A percentile compares a stretch with the other conserved stretches of the same genome.
These are phyloP conservation scores for Paralagenidium karlingii DNA, from an alignment of 352 stramenopile genomes.

Conservation along the genomic window DNA sequence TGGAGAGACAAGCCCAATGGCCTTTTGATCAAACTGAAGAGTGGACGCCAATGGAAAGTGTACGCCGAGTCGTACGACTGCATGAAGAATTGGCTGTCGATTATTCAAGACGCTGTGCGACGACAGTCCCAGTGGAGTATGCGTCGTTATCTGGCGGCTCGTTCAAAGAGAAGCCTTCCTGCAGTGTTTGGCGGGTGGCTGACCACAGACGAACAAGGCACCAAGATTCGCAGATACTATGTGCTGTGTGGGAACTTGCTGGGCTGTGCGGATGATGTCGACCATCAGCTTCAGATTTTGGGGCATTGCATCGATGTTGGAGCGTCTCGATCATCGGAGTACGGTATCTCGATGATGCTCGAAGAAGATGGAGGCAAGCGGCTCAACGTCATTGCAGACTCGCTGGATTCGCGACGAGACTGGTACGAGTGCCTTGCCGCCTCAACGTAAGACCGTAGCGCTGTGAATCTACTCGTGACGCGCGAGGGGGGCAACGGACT, in stretches of 20 bases:
- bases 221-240: slow-evolving; percentile 54
- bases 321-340: slow-evolving; percentile 44
- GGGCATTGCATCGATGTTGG: slow-evolving; percentile 47
- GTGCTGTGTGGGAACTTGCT: slow-evolving; percentile 57
- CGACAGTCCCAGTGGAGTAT: slow-evolving; percentile 40
- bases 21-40: slow-evolving; percentile 47
- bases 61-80: slow-evolving; percentile 67
- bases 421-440: slow-evolving; percentile 61
- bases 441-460: background rate
- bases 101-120: slow-evolving; percentile 37
- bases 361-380: slow-evolving; percentile 28
- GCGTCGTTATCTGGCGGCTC: slow-evolving; percentile 52
- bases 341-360: slow-evolving; percentile 59
- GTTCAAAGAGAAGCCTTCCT: slow-evolving; percentile 47
- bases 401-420: slow-evolving; percentile 41
- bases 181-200: slow-evolving; percentile 73
- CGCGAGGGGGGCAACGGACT: too few relatives aligned
- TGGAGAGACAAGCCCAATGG: slow-evolving; percentile 64
- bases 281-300: slow-evolving; percentile 58
- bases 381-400: slow-evolving; percentile 63
- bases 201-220: slow-evolving; percentile 29
- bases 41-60: slow-evolving; percentile 52
- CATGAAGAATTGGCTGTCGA: slow-evolving; percentile 53
- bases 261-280: slow-evolving; percentile 65
- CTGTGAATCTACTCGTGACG: too few relatives aligned